These are phyloP conservation scores for Clavispora carvajalis DNA, from an alignment of 805 yeast genomes.

Conservation along the genomic window DNA sequence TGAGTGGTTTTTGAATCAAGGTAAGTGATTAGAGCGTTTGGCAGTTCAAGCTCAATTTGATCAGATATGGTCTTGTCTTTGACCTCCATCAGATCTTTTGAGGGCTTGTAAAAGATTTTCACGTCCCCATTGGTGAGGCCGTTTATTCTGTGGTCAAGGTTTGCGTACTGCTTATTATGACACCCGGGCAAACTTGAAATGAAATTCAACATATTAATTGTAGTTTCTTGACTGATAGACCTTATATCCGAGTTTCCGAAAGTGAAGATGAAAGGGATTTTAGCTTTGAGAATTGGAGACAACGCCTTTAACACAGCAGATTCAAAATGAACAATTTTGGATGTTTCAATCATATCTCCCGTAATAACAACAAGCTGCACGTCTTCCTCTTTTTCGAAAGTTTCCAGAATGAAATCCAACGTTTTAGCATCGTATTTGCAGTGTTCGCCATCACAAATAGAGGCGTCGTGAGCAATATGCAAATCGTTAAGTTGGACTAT, in stretches of 20 bases:
- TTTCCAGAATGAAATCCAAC: constrained; percentile 22
- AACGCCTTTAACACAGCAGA: constrained; percentile 27
- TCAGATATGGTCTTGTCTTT: constrained; percentile 3
- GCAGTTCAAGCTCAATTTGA: constrained; percentile 8
- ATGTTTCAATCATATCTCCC: constrained; percentile 35
- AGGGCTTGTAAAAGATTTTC: constrained; percentile 15
- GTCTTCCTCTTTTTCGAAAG: constrained; percentile 25
- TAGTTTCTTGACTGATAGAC: constrained; percentile 5
- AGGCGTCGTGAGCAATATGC: constrained; percentile 31
- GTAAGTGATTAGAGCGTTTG: constrained; percentile 24
- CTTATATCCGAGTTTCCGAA: constrained; percentile 35
- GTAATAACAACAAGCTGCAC: constrained; percentile 33
- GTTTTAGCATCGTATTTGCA: constrained; percentile 28
- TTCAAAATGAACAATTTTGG: constrained; percentile 22
- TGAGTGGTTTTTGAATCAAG: constrained; percentile 28
- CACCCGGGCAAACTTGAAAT: constrained; percentile 33
- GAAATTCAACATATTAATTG: constrained; percentile 20
- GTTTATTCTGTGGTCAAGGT: constrained; percentile 19
- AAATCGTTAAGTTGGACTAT: constrained; percentile 36
- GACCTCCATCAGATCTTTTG: not conserved
- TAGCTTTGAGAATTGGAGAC: constrained; percentile 27
- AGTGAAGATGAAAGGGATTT: constrained; percentile 30
- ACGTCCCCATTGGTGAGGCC: constrained; percentile 36
- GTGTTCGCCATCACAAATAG: constrained; percentile 15
- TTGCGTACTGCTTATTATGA: constrained; percentile 19